Evolutionary conservation across 192 early-diverging fungal species (phyloP), one percentile per base, ranked within the genome.

Genomic region (Backusella westeae): DNA sequence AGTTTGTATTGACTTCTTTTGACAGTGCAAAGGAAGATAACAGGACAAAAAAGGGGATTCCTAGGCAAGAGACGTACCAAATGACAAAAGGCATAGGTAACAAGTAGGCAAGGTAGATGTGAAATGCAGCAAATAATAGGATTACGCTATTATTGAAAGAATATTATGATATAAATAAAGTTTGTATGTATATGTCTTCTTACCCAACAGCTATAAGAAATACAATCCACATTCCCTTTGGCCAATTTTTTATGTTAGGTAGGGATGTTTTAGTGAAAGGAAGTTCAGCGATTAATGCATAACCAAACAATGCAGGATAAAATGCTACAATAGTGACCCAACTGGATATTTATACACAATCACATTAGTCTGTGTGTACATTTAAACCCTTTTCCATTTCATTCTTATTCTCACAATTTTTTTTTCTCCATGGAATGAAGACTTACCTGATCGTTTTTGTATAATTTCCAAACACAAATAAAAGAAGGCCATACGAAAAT

Each of bases 401-500:
- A 32, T 52, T 52, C 6, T 52, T 52, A 9, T 53, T 6, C 52
- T 53, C 19, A 8, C n/a, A 17, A 2, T 53, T 29, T n/a, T 53
- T 29, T 12, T 23, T 0, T 29, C 23, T 26, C 56, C 56, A 63
- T 63, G 23, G n/a, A 0, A 26, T 26, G 8, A 3, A 63, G 9
- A 80, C 76, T 76, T 75, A 83, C 35, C 77, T 82, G 29, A 41
- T 34, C 23, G 23, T 63, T 12, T 63, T 63, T 14, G 80, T 65
- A 77, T 94, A 94, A 80, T 90, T 91, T 41, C 93, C 93, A 84
- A 94, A 86, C 39, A 91, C 90, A 76, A 94, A 94, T 8, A 94
- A 80, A 29, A 94, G 80, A 49, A 87, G 85, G 4, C 87, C 80
- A 80, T 93, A 94, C 1, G 88, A 81, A 23, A 91, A 77, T 0